Evolutionary conservation across 176 grass and related monocot species (phyloP), one percentile per base, ranked within the genome.

Genomic region (Chrysopogon serrulatus): DNA sequence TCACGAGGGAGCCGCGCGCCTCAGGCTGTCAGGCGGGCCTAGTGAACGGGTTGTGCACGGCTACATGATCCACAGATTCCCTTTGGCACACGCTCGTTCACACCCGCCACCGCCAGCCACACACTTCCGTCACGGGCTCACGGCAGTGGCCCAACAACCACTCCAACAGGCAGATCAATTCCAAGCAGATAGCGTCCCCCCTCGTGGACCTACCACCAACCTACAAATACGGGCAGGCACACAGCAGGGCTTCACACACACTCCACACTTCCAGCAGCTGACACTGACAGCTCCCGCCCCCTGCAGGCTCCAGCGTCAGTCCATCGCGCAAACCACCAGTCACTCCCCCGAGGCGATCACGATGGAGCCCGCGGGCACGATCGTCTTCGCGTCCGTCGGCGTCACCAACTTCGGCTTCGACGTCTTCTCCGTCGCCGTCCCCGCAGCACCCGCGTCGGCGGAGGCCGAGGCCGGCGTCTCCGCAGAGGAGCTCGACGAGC

Each of bases 401-500:
- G 70, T 95, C 36, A 72, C 84, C 26, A 23, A 79, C 78, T 98
- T 90, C 86, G 95, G 92, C 82, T 98, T 98, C 91, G 95, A 95
- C 76, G 88, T 98, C 77, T 98, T 95, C 90, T 98, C 95, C 79
- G 56, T 91, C 71, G 40, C 92, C 35, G 71, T 87, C 24, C 82
- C 90, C 10, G 5, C 57, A 16, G 5, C 57, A 16, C 37, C 85
- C 4, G 19, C 27, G 15, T 39, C 82, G 5, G 24, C 32, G 3
- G 79, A 66, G 23, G 23, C 8, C 11, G 76, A 4, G 19, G 31
- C n/a, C 15, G 54, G 74, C 32, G 34, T 12, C 27, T 39, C 87
- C 18, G 59, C 51, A 0, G 1, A 8, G 3, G 10, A 45, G 34
- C 36, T 85, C 27, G 64, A 87, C 2, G 95, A 98, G 79, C 91